Conservation (phyloP, 345 rosid species). For the Aquilaria yunnanensis region DNA sequence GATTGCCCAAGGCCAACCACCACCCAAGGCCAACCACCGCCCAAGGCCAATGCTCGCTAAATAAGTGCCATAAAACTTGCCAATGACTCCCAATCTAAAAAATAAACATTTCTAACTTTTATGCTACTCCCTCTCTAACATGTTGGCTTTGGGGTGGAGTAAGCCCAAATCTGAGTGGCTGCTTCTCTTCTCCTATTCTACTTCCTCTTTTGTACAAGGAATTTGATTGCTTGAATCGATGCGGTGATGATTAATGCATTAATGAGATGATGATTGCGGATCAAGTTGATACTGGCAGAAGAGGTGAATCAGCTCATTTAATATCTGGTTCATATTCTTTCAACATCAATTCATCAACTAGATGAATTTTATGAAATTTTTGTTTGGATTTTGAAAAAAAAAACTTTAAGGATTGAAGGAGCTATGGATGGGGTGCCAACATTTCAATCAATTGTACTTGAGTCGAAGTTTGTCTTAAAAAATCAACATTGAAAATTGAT, state of each 20-base stretch:
- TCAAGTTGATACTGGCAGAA: not conserved
- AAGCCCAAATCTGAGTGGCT: too few species aligned
- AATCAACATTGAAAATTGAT: conserved; percentile 7
- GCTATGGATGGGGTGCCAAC: conserved; percentile 16
- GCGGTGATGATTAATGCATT: conserved; percentile 8
- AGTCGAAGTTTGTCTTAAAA: conserved; percentile 17
- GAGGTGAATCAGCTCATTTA: not conserved
- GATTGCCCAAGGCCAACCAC: too few species aligned
- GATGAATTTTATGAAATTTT: not conserved
- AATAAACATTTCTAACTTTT: too few species aligned
- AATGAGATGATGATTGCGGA: conserved; percentile 10
- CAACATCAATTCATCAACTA: not conserved
- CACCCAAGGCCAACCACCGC: too few species aligned
- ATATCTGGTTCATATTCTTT: conserved; percentile 17
- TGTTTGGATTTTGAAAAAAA: not conserved
- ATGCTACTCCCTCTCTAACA: too few species aligned
- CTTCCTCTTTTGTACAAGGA: too few species aligned
- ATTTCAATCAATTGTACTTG: not conserved
- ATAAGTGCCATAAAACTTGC: too few species aligned
- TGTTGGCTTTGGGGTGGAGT: too few species aligned
- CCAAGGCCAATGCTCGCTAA: too few species aligned
- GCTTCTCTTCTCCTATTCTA: not conserved
- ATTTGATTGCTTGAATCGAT: not conserved
- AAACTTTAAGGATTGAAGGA: conserved; percentile 1
- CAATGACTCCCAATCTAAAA: too few species aligned